phyloP scores from a whole-genome alignment of 148 eudicot genomes.

The Vaccinium myrtillus region DNA sequence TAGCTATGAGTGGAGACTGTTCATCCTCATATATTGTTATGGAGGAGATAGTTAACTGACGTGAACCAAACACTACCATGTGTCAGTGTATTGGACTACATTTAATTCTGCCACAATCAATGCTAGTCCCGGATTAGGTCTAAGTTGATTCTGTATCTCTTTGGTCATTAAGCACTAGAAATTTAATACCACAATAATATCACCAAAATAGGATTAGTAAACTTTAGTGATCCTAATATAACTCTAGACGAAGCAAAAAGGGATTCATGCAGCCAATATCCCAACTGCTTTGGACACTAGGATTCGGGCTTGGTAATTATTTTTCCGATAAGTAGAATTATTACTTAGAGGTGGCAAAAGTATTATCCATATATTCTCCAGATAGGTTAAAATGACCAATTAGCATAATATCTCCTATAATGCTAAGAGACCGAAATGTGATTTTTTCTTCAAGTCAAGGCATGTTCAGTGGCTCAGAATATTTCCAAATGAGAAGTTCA shows the following conservation, averaged over 20 bases:
- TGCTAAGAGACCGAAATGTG: not conserved
- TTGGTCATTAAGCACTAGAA: not conserved
- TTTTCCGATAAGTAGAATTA: not conserved
- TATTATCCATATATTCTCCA: not conserved
- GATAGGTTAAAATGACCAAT: not conserved
- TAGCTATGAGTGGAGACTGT: not conserved
- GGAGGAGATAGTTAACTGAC: not conserved
- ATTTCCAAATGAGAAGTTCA: not conserved
- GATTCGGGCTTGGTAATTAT: not conserved
- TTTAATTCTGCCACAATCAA: not conserved
- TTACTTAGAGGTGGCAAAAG: not conserved
- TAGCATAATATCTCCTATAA: not conserved
- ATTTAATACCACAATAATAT: not conserved
- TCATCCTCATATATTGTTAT: not conserved
- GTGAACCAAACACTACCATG: not conserved
- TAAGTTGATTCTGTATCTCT: not conserved
- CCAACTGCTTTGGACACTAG: slow-evolving; percentile 4
- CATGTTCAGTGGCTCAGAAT: not conserved
- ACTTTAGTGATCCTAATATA: not conserved
- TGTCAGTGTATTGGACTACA: not conserved
- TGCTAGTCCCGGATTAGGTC: not conserved
- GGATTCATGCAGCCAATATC: not conserved
- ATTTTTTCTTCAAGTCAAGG: not conserved
- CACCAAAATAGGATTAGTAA: not conserved
- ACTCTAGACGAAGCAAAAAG: not conserved